phyloP scores from a whole-genome alignment of 2,329 filamentous ascomycete genomes.

The Pyricularia grisea region DNA sequence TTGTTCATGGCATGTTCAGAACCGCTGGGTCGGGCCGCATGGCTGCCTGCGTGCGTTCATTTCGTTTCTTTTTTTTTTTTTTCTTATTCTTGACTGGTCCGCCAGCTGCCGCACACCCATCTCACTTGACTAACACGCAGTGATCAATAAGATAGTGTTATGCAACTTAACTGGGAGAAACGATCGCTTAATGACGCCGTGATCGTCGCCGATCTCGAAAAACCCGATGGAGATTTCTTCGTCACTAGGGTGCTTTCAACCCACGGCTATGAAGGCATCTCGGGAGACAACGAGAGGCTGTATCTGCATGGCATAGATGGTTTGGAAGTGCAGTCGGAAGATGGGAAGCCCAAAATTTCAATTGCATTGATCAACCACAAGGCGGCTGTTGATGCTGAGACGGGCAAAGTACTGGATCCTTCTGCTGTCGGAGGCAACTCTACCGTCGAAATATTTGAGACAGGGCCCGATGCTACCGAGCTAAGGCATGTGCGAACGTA shows the following conservation, averaged over 20 bases:
- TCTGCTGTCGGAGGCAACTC: conserved; percentile 9
- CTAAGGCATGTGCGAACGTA: conserved; percentile 16
- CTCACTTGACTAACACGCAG: not conserved
- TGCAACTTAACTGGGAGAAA: conserved; percentile 9
- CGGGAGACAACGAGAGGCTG: conserved; percentile 18
- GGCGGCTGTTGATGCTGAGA: conserved; percentile 15
- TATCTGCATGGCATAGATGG: conserved; percentile 21
- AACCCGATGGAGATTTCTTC: conserved; percentile 12
- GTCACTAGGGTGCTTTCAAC: conserved; percentile 15
- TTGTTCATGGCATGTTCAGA: conserved; percentile 22
- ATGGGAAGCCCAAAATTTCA: conserved; percentile 12
- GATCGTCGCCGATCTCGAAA: conserved; percentile 22
- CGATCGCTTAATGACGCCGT: conserved; percentile 21
- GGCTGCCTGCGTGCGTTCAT: conserved; percentile 16
- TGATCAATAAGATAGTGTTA: not conserved
- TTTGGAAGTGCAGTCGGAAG: conserved; percentile 5
- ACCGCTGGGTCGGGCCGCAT: conserved; percentile 10
- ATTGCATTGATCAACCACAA: conserved; percentile 17
- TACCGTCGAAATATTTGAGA: conserved; percentile 13
- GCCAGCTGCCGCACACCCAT: too few relatives aligned
- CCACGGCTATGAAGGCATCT: conserved; percentile 18
- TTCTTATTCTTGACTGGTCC: not conserved
- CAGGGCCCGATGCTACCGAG: conserved; percentile 6
- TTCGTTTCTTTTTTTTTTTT: not conserved
- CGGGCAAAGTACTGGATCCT: conserved; percentile 11